Conservation (phyloP, 805 yeast genomes). For the Starmera dryadoides region DNA sequence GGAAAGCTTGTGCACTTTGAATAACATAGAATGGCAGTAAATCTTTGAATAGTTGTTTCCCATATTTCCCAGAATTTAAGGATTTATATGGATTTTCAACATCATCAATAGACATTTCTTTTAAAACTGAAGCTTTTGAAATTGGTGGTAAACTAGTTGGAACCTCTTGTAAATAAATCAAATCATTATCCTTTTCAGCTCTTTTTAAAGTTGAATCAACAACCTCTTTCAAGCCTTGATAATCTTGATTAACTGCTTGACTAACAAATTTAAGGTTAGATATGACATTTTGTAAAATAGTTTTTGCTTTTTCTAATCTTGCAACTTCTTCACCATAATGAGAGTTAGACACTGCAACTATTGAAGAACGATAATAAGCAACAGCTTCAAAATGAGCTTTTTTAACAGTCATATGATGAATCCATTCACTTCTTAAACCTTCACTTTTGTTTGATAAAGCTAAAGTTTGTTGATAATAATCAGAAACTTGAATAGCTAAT, state of each 20-base stretch:
- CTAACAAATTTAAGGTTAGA: slow-evolving; percentile 34
- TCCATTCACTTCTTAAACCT: slow-evolving; percentile 57
- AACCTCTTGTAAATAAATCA: slow-evolving; percentile 63
- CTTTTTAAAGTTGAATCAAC: slow-evolving; percentile 38
- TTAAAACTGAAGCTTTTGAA: slow-evolving; percentile 49
- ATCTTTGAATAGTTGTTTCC: slow-evolving; percentile 40
- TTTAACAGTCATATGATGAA: slow-evolving; percentile 52
- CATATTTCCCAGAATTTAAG: slow-evolving; percentile 13
- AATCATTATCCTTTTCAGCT: slow-evolving; percentile 74
- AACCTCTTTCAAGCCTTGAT: slow-evolving; percentile 38
- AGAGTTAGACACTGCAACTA: slow-evolving; percentile 36
- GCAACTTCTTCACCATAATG: slow-evolving; percentile 71
- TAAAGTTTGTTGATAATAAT: slow-evolving; percentile 43
- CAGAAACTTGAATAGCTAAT: slow-evolving; percentile 56
- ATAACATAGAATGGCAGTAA: slow-evolving; percentile 62
- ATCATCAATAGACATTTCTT: slow-evolving; percentile 31
- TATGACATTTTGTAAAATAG: slow-evolving; percentile 28
- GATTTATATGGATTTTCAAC: slow-evolving; percentile 25
- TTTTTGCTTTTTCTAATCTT: slow-evolving; percentile 37
- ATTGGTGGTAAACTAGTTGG: slow-evolving; percentile 44
- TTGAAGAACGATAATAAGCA: slow-evolving; percentile 56
- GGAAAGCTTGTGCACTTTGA: slow-evolving; percentile 59
- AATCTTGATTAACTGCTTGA: slow-evolving; percentile 41
- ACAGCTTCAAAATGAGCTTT: slow-evolving; percentile 62
- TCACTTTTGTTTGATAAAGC: slow-evolving; percentile 38